Base-by-base conservation (phyloP, 352 stramenopile genomes). In the Elongisporangium undulatum region DNA sequence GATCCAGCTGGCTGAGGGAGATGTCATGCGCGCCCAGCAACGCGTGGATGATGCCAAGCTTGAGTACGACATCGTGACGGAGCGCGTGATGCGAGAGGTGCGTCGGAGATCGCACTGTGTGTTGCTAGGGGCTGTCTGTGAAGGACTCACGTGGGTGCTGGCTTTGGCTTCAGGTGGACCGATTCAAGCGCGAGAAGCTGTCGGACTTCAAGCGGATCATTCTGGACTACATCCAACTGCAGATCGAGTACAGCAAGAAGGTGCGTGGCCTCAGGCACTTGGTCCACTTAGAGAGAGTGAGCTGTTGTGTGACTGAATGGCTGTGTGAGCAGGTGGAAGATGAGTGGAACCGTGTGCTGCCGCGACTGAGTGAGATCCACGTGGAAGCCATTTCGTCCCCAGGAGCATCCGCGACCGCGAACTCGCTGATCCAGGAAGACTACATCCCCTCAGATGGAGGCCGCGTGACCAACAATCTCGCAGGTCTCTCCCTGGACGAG, bases 181-280 rank as follows among this genome's bases (percentile, higher is more conserved):
- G 95, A 12, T 99, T 99, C 76, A 98, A 98, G 65, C 77, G 89
- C 4, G 92, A 98, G 59, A 98, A 98, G 53, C 76, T 97, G 0
- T 84, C 88, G 7, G 96, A 99, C 62, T 98, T 99, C 66, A 97
- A 97, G 63, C 82, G 85, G 50, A 98, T 97, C 56, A 92, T 99
- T 16, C 75, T 98, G 61, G 92, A 98, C 50, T 99, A 98, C 77
- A 98, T 98, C 66, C 83, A 97, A 56, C 87, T 98, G 69, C 94
- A 99, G 70, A 97, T 98, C 61, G 88, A 97, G 60, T 98, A 98
- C 80, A 99, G 97, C 74, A 96, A 97, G 62, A 87, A 92, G 70
- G 88, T 94, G 22, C 2, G 59, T 51, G 29, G 29, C 5, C 29
- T 13, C 29, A 41, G 13, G 29, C 4, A 15, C 8, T 15, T 41